Percentiles rank a stretch among this genome's conserved stretches.
Conservation (phyloP, 768 basidiomycete species). For the Lyophyllum decastes region DNA sequence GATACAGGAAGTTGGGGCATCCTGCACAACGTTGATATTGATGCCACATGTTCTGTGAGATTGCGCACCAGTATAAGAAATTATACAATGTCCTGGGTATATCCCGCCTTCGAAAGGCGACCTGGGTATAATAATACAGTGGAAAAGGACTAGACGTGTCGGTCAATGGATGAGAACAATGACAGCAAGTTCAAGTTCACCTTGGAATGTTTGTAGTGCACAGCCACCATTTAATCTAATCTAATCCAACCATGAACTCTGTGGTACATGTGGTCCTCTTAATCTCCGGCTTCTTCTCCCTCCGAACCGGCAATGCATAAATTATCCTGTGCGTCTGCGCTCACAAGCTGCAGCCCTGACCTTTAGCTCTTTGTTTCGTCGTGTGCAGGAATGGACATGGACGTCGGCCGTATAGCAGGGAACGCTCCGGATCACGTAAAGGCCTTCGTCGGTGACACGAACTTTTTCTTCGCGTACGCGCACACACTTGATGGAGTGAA, state of each 20-base stretch:
- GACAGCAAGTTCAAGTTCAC: background rate
- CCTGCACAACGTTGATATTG: conserved; percentile 6
- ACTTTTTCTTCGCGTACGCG: conserved; percentile 14
- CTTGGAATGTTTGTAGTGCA: background rate
- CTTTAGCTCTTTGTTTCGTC: background rate
- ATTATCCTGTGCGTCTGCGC: background rate
- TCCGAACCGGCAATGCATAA: conserved; percentile 9
- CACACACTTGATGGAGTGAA: conserved; percentile 7
- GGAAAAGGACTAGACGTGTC: background rate
- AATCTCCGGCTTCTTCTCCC: conserved; percentile 8
- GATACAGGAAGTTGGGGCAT: conserved; percentile 3
- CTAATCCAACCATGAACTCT: background rate
- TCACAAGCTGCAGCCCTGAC: background rate
- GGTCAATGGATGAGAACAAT: background rate
- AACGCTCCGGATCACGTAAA: conserved; percentile 33
- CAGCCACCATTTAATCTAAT: no score
- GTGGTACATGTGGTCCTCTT: background rate
- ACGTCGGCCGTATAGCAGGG: conserved; percentile 25
- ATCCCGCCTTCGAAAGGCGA: background rate
- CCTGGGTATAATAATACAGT: background rate
- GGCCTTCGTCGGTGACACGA: conserved; percentile 18
- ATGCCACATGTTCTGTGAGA: background rate
- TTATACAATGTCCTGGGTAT: background rate
- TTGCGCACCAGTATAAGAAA: conserved; percentile 4
- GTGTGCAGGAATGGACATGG: conserved; percentile 8